Evolutionary conservation across 768 basidiomycete genomes (phyloP).

Genomic region (Suillus sp.): DNA sequence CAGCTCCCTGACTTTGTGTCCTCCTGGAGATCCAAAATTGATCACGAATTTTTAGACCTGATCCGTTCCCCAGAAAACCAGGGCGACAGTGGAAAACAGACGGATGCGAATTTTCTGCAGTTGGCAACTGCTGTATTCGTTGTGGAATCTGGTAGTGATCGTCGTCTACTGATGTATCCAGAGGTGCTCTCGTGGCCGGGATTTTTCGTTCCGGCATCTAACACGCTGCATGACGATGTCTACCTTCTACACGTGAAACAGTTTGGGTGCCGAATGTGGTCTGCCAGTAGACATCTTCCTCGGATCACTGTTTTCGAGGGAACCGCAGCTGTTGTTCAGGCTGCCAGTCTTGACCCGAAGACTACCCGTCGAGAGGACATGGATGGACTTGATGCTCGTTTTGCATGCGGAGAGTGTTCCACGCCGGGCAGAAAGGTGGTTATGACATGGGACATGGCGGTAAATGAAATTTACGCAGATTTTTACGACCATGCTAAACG

Average conservation of each 20-base stretch:
- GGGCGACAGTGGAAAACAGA: background rate
- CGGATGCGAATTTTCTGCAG: background rate
- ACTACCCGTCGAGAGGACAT: slow-evolving; percentile 7
- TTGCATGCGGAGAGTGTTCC: slow-evolving; percentile 9
- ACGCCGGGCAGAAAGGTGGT: slow-evolving; percentile 1
- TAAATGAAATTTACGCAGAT: background rate
- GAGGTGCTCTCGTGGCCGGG: slow-evolving; percentile 7
- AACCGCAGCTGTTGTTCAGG: background rate
- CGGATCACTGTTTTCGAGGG: background rate
- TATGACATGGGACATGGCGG: slow-evolving; percentile 9
- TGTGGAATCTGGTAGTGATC: background rate
- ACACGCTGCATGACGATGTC: background rate
- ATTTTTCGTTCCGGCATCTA: background rate
- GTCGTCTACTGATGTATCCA: slow-evolving; percentile 5
- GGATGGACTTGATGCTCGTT: slow-evolving; percentile 7
- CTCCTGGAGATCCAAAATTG: slow-evolving; percentile 10
- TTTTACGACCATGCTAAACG: background rate
- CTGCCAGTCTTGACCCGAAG: slow-evolving; percentile 1
- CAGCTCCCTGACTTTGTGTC: slow-evolving; percentile 3
- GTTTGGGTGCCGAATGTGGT: slow-evolving; percentile 1
- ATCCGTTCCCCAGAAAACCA: background rate
- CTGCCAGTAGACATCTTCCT: background rate
- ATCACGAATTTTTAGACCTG: slow-evolving; percentile 2
- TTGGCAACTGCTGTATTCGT: slow-evolving; percentile 5
- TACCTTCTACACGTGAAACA: background rate